These are phyloP conservation scores for Fusarium annulatum DNA, from an alignment of 2,329 filamentous ascomycete species.

Conservation along the genomic window DNA sequence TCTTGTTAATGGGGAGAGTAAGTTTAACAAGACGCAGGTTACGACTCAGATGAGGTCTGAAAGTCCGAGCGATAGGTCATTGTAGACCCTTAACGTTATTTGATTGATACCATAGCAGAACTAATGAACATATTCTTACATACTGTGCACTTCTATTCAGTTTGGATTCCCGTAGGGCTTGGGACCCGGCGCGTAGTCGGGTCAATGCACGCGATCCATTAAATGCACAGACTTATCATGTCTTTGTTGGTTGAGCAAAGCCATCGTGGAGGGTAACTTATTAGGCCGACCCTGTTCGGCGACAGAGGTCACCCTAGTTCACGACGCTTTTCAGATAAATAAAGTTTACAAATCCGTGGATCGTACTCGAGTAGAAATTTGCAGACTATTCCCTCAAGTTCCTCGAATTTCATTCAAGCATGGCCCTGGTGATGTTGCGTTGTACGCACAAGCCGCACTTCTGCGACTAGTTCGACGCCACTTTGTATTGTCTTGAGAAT, in stretches of 20 bases:
- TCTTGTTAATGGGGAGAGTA: slow-evolving; percentile 17
- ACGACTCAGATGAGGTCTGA: slow-evolving; percentile 18
- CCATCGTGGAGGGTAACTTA: accelerated
- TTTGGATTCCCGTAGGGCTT: not conserved
- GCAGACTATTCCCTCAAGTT: too few species aligned
- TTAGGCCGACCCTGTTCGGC: accelerated
- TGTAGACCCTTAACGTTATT: not conserved
- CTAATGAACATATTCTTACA: not conserved
- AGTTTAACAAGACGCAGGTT: slow-evolving; percentile 22
- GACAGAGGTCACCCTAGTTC: too few species aligned
- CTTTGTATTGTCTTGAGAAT: slow-evolving; percentile 4
- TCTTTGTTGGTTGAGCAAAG: not conserved
- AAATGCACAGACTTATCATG: not conserved
- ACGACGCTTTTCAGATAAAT: too few species aligned
- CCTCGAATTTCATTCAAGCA: not conserved
- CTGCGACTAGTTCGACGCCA: not conserved
- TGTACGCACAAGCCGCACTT: not conserved
- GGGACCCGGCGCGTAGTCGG: accelerated
- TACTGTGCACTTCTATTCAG: not conserved
- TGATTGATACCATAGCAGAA: not conserved
- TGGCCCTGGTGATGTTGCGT: not conserved
- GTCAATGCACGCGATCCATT: not conserved
- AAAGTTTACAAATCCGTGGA: too few species aligned
- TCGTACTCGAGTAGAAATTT: accelerated
- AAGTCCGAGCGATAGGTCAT: slow-evolving; percentile 15